These are phyloP conservation scores for Hortaea werneckii DNA, from an alignment of 2,329 filamentous ascomycete species.

Conservation along the genomic window DNA sequence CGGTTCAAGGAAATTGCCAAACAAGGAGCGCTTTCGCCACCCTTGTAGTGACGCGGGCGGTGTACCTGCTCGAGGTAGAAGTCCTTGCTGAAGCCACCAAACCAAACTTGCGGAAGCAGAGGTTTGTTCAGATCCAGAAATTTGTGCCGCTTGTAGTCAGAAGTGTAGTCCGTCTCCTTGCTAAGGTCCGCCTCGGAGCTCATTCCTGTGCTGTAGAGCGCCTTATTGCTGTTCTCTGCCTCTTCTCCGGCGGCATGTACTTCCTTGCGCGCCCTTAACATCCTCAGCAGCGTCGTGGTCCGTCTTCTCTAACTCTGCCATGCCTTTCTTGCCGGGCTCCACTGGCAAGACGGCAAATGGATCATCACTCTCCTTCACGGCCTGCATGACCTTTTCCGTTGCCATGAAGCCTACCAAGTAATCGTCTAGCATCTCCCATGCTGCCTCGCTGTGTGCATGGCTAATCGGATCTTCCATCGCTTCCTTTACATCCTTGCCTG, in stretches of 20 bases:
- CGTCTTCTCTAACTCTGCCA: slow-evolving; percentile 36
- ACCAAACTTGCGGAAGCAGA: slow-evolving; percentile 79
- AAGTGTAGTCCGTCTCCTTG: slow-evolving; percentile 65
- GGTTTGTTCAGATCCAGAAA: slow-evolving; percentile 84
- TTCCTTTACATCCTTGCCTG: slow-evolving; percentile 70
- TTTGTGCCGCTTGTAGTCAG: slow-evolving; percentile 82
- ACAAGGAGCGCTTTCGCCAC: slow-evolving; percentile 81
- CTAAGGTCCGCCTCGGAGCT: slow-evolving; percentile 76
- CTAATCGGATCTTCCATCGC: slow-evolving; percentile 77
- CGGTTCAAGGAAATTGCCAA: slow-evolving; percentile 98
- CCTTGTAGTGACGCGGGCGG: slow-evolving; percentile 88
- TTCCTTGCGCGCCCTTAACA: slow-evolving; percentile 28
- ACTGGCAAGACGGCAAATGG: slow-evolving; percentile 44
- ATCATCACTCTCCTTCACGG: slow-evolving; percentile 37
- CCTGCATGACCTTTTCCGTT: slow-evolving; percentile 46
- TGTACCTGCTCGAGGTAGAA: slow-evolving; percentile 97
- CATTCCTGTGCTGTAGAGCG: slow-evolving; percentile 59
- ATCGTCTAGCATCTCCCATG: slow-evolving; percentile 93
- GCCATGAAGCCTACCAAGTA: slow-evolving; percentile 71
- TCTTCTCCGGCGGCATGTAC: slow-evolving; percentile 17
- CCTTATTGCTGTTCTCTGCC: slow-evolving; percentile 18
- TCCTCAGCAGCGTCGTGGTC: slow-evolving; percentile 38
- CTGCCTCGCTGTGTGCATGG: slow-evolving; percentile 78
- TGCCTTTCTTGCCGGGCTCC: slow-evolving; percentile 39
- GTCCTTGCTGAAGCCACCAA: slow-evolving; percentile 78